These are phyloP conservation scores for Aspergillus sp. DNA, from an alignment of 2,329 filamentous ascomycete genomes.

Conservation along the genomic window DNA sequence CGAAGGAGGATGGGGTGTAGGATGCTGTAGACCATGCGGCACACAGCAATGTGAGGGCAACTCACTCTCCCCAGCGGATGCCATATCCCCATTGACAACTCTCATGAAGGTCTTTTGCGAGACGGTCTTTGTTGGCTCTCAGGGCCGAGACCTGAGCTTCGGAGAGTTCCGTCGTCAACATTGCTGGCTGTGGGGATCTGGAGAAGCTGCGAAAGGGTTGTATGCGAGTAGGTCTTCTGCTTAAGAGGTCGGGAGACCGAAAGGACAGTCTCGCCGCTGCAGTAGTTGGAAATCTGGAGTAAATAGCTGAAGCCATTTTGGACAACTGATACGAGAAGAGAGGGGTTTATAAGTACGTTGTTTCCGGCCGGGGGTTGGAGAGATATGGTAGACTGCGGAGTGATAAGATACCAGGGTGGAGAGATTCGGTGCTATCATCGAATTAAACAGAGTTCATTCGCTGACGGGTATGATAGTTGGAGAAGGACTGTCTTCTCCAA, in stretches of 20 bases:
- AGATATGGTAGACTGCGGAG: slow-evolving; percentile 6
- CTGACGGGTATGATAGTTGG: neutral
- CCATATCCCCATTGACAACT: slow-evolving; percentile 67
- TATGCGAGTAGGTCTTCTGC: slow-evolving; percentile 1
- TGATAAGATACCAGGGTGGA: slow-evolving; percentile 12
- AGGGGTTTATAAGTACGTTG: neutral
- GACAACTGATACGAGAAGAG: neutral
- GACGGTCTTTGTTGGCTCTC: slow-evolving; percentile 56
- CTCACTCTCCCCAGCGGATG: slow-evolving; percentile 65
- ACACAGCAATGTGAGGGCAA: slow-evolving; percentile 14
- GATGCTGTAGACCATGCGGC: no score
- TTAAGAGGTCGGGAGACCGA: neutral
- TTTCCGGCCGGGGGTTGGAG: slow-evolving; percentile 4
- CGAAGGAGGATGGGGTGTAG: no score
- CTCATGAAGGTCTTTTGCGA: slow-evolving; percentile 63
- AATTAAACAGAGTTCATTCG: slow-evolving; percentile 7
- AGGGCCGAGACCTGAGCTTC: slow-evolving; percentile 52
- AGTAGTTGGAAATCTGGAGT: slow-evolving; percentile 1
- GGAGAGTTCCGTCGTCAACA: slow-evolving; percentile 45
- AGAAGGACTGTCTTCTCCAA: slow-evolving; percentile 6
- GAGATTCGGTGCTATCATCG: slow-evolving; percentile 13
- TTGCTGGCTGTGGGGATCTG: slow-evolving; percentile 18
- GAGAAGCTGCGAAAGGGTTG: slow-evolving; percentile 12
- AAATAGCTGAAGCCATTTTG: slow-evolving; percentile 6
- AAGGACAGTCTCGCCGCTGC: slow-evolving; percentile 3